A percentile compares a stretch with the other conserved stretches of the same genome.
These are phyloP conservation scores for Geotrichum candidum DNA, from an alignment of 1,139 yeast species.

Conservation along the genomic window DNA sequence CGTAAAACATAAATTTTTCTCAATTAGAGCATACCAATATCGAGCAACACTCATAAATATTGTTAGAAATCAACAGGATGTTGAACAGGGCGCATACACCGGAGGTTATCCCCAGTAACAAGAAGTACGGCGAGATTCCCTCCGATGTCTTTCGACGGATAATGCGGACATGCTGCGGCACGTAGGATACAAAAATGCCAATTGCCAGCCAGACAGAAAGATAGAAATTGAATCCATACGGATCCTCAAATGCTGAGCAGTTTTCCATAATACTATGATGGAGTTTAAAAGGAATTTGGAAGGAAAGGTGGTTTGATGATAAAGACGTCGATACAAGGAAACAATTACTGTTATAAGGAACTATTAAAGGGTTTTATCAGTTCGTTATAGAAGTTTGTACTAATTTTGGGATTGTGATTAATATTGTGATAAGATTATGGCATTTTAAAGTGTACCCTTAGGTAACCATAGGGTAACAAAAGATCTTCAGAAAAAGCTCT, in stretches of 20 bases:
- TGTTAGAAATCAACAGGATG: conserved; percentile 51
- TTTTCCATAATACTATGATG: background rate
- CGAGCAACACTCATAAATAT: conserved; percentile 36
- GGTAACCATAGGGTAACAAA: background rate
- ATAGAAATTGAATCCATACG: conserved; percentile 37
- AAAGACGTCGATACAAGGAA: background rate
- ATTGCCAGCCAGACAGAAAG: conserved; percentile 51
- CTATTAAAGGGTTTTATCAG: no score
- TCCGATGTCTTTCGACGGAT: conserved; percentile 58
- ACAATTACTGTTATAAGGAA: background rate
- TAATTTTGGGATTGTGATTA: background rate
- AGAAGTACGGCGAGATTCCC: conserved; percentile 70
- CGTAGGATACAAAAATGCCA: conserved; percentile 68
- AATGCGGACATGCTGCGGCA: conserved; percentile 70
- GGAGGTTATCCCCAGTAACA: conserved; percentile 67
- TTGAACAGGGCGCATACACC: conserved; percentile 67
- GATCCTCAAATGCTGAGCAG: conserved; percentile 11
- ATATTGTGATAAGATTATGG: background rate
- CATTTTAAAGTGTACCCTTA: background rate
- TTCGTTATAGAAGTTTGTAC: background rate
- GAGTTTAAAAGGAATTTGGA: background rate
- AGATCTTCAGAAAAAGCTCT: background rate
- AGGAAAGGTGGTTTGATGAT: background rate
- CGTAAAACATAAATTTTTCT: conserved; percentile 51
- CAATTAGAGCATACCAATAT: conserved; percentile 27